Evolutionary conservation across 306 rosid genomes (phyloP).

Genomic region (Morella rubra): DNA sequence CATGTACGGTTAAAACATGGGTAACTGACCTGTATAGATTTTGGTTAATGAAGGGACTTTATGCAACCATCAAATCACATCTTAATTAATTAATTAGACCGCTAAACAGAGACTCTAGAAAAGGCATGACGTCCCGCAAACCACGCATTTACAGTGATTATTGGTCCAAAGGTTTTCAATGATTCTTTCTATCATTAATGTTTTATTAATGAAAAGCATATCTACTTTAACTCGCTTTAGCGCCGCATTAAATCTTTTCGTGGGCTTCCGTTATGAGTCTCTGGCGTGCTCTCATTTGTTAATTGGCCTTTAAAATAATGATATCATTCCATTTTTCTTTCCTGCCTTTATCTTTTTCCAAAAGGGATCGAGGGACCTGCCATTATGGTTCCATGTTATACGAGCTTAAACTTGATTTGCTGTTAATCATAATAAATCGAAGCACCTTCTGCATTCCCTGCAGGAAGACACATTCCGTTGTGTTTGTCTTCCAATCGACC

Average conservation of each 20-base stretch:
- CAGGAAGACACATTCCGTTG: neutral
- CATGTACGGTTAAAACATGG: neutral
- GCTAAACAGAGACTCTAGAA: conserved; percentile 21
- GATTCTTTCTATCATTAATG: conserved; percentile 41
- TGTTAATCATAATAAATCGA: conserved; percentile 27
- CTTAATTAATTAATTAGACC: neutral
- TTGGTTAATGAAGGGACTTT: neutral
- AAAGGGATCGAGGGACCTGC: conserved; percentile 36
- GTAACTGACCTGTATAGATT: conserved; percentile 17
- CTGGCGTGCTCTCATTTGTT: conserved; percentile 44
- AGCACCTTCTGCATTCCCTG: conserved; percentile 11
- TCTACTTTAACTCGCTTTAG: conserved; percentile 71
- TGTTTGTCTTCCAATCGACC: conserved; percentile 21
- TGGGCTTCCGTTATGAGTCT: conserved; percentile 32
- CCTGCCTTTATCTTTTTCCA: conserved; percentile 28
- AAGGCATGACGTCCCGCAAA: conserved; percentile 42
- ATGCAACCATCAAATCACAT: conserved; percentile 20
- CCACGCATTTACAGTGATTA: conserved; percentile 31
- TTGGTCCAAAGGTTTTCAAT: conserved; percentile 31
- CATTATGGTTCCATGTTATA: conserved; percentile 39
- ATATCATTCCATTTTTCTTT: conserved; percentile 19
- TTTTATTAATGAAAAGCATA: conserved; percentile 58
- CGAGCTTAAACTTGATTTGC: conserved; percentile 27
- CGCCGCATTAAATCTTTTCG: conserved; percentile 56
- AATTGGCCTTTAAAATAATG: conserved; percentile 27